These are phyloP conservation scores for Trichoderma sp. DNA, from an alignment of 2,329 filamentous ascomycete genomes.

Conservation along the genomic window DNA sequence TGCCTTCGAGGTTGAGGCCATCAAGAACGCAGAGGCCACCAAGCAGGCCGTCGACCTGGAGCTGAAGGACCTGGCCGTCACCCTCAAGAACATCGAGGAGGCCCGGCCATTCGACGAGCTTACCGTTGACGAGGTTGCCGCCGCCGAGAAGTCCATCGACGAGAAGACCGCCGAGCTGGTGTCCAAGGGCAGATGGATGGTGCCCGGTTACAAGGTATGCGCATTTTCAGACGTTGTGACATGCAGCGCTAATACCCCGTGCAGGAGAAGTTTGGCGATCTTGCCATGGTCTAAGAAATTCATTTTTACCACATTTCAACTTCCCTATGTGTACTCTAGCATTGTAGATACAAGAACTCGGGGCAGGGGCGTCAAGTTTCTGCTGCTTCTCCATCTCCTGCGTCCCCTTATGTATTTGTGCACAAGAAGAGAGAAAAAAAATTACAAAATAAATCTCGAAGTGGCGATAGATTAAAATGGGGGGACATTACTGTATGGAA, in stretches of 20 bases:
- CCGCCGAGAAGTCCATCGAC: slow-evolving; percentile 94
- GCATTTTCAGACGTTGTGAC: not conserved
- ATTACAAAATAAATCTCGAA: not conserved
- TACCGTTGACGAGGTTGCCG: slow-evolving; percentile 94
- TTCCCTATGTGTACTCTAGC: slow-evolving; percentile 64
- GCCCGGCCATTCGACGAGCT: slow-evolving; percentile 94
- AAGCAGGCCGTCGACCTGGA: slow-evolving; percentile 95
- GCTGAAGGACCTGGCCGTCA: slow-evolving; percentile 89
- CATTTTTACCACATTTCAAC: slow-evolving; percentile 34
- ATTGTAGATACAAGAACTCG: slow-evolving; percentile 61
- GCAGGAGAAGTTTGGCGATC: slow-evolving; percentile 98
- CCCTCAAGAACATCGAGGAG: slow-evolving; percentile 93
- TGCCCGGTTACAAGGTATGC: slow-evolving; percentile 96
- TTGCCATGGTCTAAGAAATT: slow-evolving; percentile 79
- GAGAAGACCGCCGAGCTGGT: slow-evolving; percentile 94
- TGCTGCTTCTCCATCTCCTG: slow-evolving; percentile 30
- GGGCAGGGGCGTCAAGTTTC: slow-evolving; percentile 32
- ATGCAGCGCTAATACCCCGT: slow-evolving; percentile 43
- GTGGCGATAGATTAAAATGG: not conserved
- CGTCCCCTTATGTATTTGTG: slow-evolving; percentile 5
- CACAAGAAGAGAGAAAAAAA: not conserved
- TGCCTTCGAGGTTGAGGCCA: slow-evolving; percentile 92
- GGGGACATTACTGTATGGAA: not conserved
- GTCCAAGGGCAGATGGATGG: slow-evolving; percentile 96
- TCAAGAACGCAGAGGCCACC: slow-evolving; percentile 95